Evolutionary conservation across 208 protist genomes (phyloP).

Genomic region (Wallacemonas collosoma): DNA sequence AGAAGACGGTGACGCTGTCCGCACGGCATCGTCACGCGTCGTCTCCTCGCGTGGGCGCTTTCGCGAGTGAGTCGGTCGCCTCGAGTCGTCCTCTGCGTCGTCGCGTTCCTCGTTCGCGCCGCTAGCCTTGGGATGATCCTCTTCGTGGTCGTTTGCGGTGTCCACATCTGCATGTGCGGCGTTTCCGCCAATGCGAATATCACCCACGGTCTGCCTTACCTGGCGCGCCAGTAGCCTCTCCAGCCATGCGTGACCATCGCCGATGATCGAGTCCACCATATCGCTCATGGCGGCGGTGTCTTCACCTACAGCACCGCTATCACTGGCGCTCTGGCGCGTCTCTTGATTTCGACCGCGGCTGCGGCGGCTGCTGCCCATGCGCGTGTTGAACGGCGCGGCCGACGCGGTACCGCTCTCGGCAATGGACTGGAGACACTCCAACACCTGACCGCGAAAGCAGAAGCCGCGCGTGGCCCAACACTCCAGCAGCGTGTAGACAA

Average conservation of each 20-base stretch:
- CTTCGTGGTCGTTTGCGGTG: neutral
- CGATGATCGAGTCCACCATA: neutral
- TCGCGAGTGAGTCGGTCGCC: neutral
- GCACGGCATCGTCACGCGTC: no score
- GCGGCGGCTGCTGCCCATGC: neutral
- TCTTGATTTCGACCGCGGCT: neutral
- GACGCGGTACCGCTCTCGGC: conserved; percentile 10
- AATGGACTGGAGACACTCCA: conserved; percentile 61
- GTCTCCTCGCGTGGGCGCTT: neutral
- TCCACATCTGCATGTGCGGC: neutral
- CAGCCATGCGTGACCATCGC: conserved; percentile 12
- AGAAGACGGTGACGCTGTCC: neutral
- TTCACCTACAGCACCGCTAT: neutral
- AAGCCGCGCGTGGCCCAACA: conserved; percentile 75
- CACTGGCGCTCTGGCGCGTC: neutral
- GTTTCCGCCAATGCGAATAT: no score
- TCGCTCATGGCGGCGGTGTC: neutral
- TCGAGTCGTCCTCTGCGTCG: neutral
- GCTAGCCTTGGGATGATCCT: neutral
- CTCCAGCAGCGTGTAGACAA: conserved; percentile 75
- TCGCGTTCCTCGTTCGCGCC: neutral
- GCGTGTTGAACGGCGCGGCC: conserved; percentile 4
- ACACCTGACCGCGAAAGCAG: conserved; percentile 37
- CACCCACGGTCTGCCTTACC: no score
- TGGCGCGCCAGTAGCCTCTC: neutral